These are phyloP conservation scores for Aureobasidium lini DNA, from an alignment of 2,329 filamentous ascomycete species.

Conservation along the genomic window DNA sequence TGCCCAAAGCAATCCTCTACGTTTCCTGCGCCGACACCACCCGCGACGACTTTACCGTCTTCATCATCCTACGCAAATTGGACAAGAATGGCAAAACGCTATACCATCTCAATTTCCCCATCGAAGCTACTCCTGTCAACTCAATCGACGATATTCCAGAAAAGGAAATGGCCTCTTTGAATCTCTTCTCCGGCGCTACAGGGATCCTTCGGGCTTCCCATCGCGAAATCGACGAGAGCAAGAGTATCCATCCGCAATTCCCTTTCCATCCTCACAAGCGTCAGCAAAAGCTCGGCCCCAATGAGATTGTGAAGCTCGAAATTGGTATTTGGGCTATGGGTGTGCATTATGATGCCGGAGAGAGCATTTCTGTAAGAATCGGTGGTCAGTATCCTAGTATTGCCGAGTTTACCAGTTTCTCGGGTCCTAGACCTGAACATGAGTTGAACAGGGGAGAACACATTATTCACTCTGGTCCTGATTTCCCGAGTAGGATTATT, in stretches of 20 bases:
- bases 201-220: constrained; percentile 36
- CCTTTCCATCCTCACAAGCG: constrained; percentile 33
- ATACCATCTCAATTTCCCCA: background rate
- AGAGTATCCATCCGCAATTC: constrained; percentile 22
- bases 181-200: background rate
- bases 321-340: constrained; percentile 43
- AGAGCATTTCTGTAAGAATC: constrained; percentile 18
- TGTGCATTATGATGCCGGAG: constrained; percentile 37
- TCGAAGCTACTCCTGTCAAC: background rate
- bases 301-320: constrained; percentile 37
- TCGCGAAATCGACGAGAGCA: constrained; percentile 26
- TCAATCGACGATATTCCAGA: constrained; percentile 26
- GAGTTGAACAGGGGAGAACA: constrained; percentile 11
- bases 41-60: constrained; percentile 1
- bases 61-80: constrained; percentile 11
- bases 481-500: constrained; percentile 7
- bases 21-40: constrained; percentile 19
- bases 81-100: background rate
- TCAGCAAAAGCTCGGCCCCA: constrained; percentile 32
- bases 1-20: constrained; percentile 38
- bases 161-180: constrained; percentile 17
- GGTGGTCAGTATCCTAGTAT: constrained; percentile 7
- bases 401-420: constrained; percentile 5
- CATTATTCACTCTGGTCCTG: constrained; percentile 1
- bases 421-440: background rate